A percentile compares a stretch with the other conserved stretches of the same genome.
Evolutionary conservation across 1,139 yeast species (phyloP).

Genomic region (Yamadazyma siamensis): DNA sequence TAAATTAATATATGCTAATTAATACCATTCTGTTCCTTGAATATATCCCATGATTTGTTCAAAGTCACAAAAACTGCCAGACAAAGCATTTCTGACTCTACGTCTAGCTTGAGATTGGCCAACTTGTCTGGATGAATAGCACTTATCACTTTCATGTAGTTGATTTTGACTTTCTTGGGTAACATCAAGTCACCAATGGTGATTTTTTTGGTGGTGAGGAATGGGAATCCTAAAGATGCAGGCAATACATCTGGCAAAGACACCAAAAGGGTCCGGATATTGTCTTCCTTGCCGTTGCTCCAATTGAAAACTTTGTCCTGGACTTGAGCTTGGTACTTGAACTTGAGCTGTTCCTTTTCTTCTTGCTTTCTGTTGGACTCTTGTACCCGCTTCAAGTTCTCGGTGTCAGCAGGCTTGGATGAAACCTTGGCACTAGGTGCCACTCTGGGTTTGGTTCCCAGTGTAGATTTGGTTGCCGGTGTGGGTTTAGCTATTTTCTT

Average conservation of each 20-base stretch:
- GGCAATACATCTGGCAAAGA: constrained; percentile 61
- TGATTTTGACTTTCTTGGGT: constrained; percentile 86
- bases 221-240: constrained; percentile 61
- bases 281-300: constrained; percentile 74
- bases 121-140: constrained; percentile 94
- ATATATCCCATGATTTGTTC: constrained; percentile 89
- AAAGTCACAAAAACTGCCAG: constrained; percentile 80
- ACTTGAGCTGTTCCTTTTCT: constrained; percentile 52
- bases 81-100: constrained; percentile 81
- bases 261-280: constrained; percentile 69
- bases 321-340: constrained; percentile 58
- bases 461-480: constrained; percentile 11
- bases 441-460: too few relatives aligned
- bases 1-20: constrained; percentile 8
- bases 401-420: constrained; percentile 12
- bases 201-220: constrained; percentile 23
- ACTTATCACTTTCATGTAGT: constrained; percentile 90
- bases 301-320: constrained; percentile 55
- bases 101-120: constrained; percentile 31
- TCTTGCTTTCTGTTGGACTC: constrained; percentile 48
- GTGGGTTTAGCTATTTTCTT: constrained; percentile 17
- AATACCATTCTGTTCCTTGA: constrained; percentile 46
- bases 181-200: constrained; percentile 73
- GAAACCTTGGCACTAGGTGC: neutral
- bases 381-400: constrained; percentile 26